Evolutionary conservation across 805 yeast species (phyloP).

Genomic region (Kluyveromyces wickerhamii): DNA sequence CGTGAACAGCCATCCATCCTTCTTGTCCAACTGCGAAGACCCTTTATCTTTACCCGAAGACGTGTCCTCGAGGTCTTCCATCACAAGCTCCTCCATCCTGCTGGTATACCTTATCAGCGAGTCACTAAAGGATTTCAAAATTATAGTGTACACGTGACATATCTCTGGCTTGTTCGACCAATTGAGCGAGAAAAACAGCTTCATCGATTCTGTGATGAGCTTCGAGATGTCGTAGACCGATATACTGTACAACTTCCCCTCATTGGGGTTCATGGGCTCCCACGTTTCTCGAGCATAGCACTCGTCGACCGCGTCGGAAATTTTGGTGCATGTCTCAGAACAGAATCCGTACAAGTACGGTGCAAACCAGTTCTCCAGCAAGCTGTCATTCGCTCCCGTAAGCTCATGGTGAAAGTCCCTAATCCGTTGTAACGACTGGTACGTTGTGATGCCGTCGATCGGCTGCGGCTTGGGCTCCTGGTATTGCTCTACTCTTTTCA

Average conservation of each 20-base stretch:
- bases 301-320: constrained; percentile 41
- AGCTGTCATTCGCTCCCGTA: constrained; percentile 33
- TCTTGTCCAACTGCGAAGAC: neutral
- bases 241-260: constrained; percentile 39
- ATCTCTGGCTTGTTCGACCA: constrained; percentile 63
- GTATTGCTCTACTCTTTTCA: constrained; percentile 42
- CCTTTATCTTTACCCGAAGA: constrained; percentile 11
- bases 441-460: constrained; percentile 51
- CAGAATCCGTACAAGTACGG: constrained; percentile 38
- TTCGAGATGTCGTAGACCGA: constrained; percentile 64
- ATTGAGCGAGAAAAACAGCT: constrained; percentile 47
- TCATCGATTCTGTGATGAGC: constrained; percentile 49
- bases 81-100: constrained; percentile 26
- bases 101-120: constrained; percentile 47
- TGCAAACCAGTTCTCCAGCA: constrained; percentile 49
- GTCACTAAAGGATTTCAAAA: constrained; percentile 57
- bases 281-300: constrained; percentile 55
- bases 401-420: constrained; percentile 46
- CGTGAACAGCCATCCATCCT: constrained; percentile 37
- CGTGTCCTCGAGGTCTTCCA: constrained; percentile 32
- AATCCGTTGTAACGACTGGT: constrained; percentile 44
- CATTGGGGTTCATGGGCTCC: constrained; percentile 40
- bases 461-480: constrained; percentile 31
- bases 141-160: constrained; percentile 50
- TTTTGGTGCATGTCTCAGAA: constrained; percentile 36